Evolutionary conservation across 1,284 basidiomycete species (phyloP), one percentile per base, ranked within the genome.

Genomic region (Sporisorium graminicola): DNA sequence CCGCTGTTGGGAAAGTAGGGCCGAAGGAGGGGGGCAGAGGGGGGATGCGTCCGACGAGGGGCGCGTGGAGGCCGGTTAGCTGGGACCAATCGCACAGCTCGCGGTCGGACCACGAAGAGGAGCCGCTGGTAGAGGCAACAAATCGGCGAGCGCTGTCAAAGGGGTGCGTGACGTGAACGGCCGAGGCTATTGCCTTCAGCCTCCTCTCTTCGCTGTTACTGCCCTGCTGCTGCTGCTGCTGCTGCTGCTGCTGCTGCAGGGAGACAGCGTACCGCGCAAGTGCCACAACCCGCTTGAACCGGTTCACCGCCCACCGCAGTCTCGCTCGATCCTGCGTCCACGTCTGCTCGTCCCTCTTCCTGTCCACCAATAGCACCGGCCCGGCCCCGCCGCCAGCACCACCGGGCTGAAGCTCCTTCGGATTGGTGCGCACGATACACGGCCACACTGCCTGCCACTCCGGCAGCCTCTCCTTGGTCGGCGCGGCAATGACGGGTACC

Each of bases 401-500:
- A 8, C 56, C 59, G 3, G 69, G 59, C 7, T 56, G 20, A 8
- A 66, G 42, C 69, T 72, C 69, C 22, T 65, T 73, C 6, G 71
- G 67, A n/a, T 65, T 71, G 4, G 78, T 77, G 1, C 78, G 63
- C 20, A 85, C 68, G 7, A 77, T 66, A 42, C 81, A 79, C 8
- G 84, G 84, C 84, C 84, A 85, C 13, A 83, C 78, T 3, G 71
- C 66, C 51, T 80, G 79, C 86, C 86, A 87, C 46, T 87, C 86
- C 1, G 87, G 84, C 4, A 94, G 87, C 20, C 94, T 91, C 16
- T 88, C 88, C 2, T 88, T 88, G 0, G 92, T 94, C 2, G 92
- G 88, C 0, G 94, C 94, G 7, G 91, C 88, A 9, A 89, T 88
- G 24, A 88, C 86, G 0, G 96, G 95, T 0, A 97, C 92, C 1